These are phyloP conservation scores for Hericium alpestre DNA, from an alignment of 768 basidiomycete genomes.

Conservation along the genomic window DNA sequence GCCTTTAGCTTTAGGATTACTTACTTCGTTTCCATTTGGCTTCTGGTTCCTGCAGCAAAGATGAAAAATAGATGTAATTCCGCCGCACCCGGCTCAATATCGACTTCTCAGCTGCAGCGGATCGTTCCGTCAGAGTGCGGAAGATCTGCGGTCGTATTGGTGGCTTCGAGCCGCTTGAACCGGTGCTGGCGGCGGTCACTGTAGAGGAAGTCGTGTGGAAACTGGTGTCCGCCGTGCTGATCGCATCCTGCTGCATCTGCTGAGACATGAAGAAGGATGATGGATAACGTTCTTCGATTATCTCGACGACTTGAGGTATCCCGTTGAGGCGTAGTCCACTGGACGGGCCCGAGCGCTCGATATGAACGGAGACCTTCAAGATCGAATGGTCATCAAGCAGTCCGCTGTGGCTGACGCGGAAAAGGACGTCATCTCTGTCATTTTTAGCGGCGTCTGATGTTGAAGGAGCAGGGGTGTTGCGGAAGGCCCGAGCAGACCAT, in stretches of 20 bases:
- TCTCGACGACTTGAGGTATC: constrained; percentile 55
- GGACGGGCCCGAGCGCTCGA: constrained; percentile 66
- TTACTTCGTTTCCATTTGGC: constrained; percentile 90
- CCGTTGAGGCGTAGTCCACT: constrained; percentile 83
- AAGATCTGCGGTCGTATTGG: constrained; percentile 24
- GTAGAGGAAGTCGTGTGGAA: constrained; percentile 55
- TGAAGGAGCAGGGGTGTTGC: constrained; percentile 25
- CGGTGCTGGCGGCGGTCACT: constrained; percentile 22
- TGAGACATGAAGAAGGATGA: constrained; percentile 46
- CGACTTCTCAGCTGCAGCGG: constrained; percentile 61
- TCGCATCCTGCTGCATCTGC: constrained; percentile 62
- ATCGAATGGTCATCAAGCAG: constrained; percentile 67
- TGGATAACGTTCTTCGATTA: constrained; percentile 59
- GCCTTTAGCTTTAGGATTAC: constrained; percentile 17
- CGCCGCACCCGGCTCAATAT: constrained; percentile 80
- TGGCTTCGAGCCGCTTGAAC: constrained; percentile 17
- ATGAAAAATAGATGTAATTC: constrained; percentile 97
- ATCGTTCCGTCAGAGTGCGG: constrained; percentile 33
- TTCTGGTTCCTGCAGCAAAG: constrained; percentile 91
- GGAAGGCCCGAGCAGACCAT: constrained; percentile 57
- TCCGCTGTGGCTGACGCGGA: constrained; percentile 64
- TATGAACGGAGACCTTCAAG: constrained; percentile 66
- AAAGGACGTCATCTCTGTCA: constrained; percentile 40
- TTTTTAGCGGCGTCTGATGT: constrained; percentile 20
- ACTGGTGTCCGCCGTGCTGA: constrained; percentile 59